Evolutionary conservation across 2,329 filamentous ascomycete genomes (phyloP).

Genomic region (Aspergillus oerlinghausenensis): DNA sequence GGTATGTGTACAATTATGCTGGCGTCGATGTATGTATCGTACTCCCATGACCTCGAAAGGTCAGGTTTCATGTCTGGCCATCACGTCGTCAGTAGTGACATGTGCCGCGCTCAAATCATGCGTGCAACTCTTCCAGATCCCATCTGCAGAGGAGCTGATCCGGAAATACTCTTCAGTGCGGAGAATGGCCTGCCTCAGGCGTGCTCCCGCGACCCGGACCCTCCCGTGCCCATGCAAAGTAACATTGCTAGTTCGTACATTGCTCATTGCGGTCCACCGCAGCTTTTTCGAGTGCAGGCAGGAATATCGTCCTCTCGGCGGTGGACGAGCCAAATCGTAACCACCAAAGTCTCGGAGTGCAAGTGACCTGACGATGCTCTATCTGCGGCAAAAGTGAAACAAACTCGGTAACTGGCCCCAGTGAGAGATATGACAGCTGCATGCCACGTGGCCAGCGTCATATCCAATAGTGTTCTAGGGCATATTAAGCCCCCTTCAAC

Average conservation of each 20-base stretch:
- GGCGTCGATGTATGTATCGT: slow-evolving; percentile 6
- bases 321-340: background rate
- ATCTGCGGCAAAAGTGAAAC: background rate
- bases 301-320: background rate
- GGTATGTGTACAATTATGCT: slow-evolving; percentile 9
- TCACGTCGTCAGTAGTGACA: no score
- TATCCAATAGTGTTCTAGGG: background rate
- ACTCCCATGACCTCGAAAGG: background rate
- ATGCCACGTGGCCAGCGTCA: background rate
- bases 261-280: no score
- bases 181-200: no score
- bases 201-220: no score
- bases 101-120: no score
- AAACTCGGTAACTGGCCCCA: background rate
- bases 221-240: no score
- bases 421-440: background rate
- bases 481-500: background rate
- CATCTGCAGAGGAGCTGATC: no score
- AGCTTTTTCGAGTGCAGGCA: background rate
- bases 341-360: background rate
- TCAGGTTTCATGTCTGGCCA: background rate
- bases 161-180: no score
- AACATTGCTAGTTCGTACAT: no score
- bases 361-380: no score
- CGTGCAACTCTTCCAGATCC: no score